A percentile compares a stretch with the other conserved stretches of the same genome.
These are phyloP conservation scores for Nannochloropsis salina DNA, from an alignment of 108 stramenopile species.

Conservation along the genomic window DNA sequence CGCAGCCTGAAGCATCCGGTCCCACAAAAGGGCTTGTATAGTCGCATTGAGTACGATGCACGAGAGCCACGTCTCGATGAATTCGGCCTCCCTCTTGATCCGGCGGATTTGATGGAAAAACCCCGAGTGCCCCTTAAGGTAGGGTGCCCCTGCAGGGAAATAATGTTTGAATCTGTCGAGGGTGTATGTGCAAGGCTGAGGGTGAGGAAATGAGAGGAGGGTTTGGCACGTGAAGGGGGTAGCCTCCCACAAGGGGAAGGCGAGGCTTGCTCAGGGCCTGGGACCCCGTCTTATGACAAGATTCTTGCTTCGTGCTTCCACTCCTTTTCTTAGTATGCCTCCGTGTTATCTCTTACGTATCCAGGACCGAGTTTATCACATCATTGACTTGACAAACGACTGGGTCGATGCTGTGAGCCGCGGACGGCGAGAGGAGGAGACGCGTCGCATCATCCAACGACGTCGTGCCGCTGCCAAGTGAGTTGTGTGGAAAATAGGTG, in stretches of 20 bases:
- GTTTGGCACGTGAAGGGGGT: no score
- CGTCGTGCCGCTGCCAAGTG: background rate
- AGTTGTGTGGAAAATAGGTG: background rate
- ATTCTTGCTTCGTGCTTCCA: no score
- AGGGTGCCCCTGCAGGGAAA: background rate
- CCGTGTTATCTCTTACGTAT: no score
- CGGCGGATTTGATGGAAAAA: constrained; percentile 8
- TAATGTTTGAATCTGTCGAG: no score
- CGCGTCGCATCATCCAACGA: constrained; percentile 8
- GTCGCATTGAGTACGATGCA: constrained; percentile 1
- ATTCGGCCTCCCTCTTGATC: background rate
- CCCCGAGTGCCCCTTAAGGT: background rate
- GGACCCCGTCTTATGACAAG: no score
- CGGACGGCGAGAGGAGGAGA: background rate
- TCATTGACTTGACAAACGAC: background rate
- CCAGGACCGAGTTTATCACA: background rate
- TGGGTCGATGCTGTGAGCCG: background rate
- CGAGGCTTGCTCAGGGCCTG: no score
- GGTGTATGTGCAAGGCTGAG: no score
- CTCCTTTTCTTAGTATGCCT: no score
- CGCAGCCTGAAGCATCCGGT: background rate
- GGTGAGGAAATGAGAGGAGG: no score
- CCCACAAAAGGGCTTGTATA: constrained; percentile 10
- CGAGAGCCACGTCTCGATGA: background rate
- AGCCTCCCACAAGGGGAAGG: no score